Conservation (phyloP, 169 alveolate genomes). For the Cryptosporidium meleagridis region DNA sequence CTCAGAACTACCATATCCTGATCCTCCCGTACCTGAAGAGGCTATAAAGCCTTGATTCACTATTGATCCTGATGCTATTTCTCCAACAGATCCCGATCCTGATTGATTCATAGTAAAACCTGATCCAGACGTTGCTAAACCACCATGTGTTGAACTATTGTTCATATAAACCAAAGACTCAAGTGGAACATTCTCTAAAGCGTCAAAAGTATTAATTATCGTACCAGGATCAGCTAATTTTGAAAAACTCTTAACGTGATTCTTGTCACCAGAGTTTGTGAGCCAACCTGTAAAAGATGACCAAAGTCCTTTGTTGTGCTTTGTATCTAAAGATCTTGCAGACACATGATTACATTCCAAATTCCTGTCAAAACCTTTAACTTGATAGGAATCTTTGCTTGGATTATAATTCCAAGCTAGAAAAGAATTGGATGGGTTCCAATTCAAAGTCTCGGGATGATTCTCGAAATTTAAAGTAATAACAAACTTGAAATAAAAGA, state of each 20-base stretch:
- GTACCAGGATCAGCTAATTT: conserved; percentile 47
- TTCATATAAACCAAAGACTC: background rate
- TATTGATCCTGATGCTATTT: background rate
- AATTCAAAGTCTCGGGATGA: conserved; percentile 33
- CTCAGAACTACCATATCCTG: background rate
- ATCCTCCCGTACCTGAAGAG: background rate
- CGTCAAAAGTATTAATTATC: conserved; percentile 23
- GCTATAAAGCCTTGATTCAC: no score
- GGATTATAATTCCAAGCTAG: conserved; percentile 38
- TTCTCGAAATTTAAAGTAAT: conserved; percentile 31
- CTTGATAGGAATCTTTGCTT: conserved; percentile 37
- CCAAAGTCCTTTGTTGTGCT: conserved; percentile 59
- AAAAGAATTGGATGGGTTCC: conserved; percentile 26
- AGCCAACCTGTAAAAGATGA: conserved; percentile 67
- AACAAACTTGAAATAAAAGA: conserved; percentile 71
- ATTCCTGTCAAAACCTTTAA: conserved; percentile 58
- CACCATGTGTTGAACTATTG: no score
- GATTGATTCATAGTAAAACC: no score
- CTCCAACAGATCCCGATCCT: background rate
- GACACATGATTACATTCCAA: conserved; percentile 49
- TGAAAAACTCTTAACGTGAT: conserved; percentile 10
- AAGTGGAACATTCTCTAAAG: background rate
- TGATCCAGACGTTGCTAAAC: no score
- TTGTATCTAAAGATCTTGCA: background rate
- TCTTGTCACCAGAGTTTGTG: conserved; percentile 44